These are phyloP conservation scores for Kwoniella sp. DNA, from an alignment of 768 basidiomycete genomes.

Conservation along the genomic window DNA sequence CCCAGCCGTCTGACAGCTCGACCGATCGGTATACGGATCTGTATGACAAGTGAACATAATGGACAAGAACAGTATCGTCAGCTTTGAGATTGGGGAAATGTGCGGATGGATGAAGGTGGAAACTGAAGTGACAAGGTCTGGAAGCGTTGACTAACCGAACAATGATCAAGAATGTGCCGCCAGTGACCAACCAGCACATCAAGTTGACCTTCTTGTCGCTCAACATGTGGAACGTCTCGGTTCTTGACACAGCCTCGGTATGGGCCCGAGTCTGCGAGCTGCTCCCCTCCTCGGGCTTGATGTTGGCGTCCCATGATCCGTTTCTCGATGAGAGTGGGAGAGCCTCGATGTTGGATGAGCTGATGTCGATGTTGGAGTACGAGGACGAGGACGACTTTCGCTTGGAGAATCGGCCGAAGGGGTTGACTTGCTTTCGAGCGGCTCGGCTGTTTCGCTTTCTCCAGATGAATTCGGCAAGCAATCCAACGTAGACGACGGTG, in stretches of 20 bases:
- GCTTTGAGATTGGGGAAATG: neutral
- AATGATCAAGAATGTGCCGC: constrained; percentile 59
- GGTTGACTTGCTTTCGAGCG: constrained; percentile 27
- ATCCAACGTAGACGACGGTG: constrained; percentile 59
- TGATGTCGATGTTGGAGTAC: neutral
- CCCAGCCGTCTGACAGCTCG: constrained; percentile 61
- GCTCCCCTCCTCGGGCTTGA: neutral
- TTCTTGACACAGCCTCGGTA: neutral
- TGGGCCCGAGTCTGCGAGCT: neutral
- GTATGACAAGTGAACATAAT: neutral
- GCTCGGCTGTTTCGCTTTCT: constrained; percentile 55
- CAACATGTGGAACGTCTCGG: neutral
- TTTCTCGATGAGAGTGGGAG: constrained; percentile 5
- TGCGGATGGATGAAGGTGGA: neutral
- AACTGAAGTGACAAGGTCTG: neutral
- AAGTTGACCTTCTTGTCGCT: constrained; percentile 7
- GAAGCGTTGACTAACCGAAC: constrained; percentile 56
- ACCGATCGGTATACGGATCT: constrained; percentile 62
- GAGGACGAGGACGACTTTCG: neutral
- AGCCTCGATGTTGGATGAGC: neutral
- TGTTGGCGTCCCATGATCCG: neutral
- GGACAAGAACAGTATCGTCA: neutral
- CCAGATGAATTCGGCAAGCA: constrained; percentile 60
- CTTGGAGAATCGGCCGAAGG: constrained; percentile 15
- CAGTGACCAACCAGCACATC: constrained; percentile 13